Conservation (phyloP, 306 rosid genomes). For the Betula pendula region DNA sequence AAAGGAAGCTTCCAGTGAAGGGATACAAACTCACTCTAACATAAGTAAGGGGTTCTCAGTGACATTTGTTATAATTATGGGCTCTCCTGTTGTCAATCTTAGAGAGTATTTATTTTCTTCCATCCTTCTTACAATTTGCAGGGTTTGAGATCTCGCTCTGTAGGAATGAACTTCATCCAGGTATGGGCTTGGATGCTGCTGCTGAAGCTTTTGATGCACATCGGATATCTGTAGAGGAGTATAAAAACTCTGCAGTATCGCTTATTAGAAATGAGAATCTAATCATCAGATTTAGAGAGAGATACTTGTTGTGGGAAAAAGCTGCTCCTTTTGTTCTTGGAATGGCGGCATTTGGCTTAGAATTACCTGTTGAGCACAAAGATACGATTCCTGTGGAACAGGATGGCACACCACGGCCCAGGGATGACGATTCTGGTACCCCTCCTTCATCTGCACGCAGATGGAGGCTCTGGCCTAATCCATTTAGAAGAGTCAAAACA, state of each 20-base stretch:
- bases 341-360: constrained; percentile 64
- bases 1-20: constrained; percentile 40
- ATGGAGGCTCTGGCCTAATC: constrained; percentile 95
- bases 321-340: constrained; percentile 90
- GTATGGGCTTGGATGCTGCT: constrained; percentile 83
- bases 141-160: constrained; percentile 90
- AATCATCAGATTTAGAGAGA: constrained; percentile 58
- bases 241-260: constrained; percentile 56
- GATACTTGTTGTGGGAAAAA: constrained; percentile 81
- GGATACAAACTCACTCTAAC: constrained; percentile 37
- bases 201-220: constrained; percentile 70
- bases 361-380: constrained; percentile 62
- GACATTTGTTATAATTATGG: constrained; percentile 25
- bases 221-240: constrained; percentile 58
- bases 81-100: constrained; percentile 22
- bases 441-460: constrained; percentile 58
- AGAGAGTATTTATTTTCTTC: constrained; percentile 24
- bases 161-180: constrained; percentile 65
- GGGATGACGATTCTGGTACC: constrained; percentile 40
- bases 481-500: constrained; percentile 91
- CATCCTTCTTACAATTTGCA: constrained; percentile 36
- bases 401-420: constrained; percentile 49
- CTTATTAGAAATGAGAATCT: constrained; percentile 70
- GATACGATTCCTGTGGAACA: constrained; percentile 75
- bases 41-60: constrained; percentile 33